Evolutionary conservation across 1,284 basidiomycete genomes (phyloP), one percentile per base, ranked within the genome.

Genomic region (Leccinum pachyderme): DNA sequence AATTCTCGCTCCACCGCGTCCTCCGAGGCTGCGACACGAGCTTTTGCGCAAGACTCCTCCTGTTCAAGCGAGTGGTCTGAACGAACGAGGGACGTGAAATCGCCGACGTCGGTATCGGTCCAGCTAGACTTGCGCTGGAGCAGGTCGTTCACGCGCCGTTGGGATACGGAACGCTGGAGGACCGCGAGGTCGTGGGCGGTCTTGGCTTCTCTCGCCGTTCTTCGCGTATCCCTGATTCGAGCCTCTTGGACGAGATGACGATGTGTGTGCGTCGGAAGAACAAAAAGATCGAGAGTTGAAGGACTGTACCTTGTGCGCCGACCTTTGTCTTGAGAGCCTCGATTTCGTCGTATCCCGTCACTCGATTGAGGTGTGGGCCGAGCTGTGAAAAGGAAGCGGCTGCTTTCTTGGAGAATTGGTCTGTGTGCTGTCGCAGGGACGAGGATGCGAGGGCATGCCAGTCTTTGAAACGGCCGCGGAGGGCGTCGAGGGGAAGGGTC

Each of bases 291-390:
- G 27, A 22, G 29, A 53, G 25, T 31, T n/a, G 54, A 54, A 57
- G 54, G 29, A 58, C 76, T 80, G 59, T 66, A 93, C 94, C 93
- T 78, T 89, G 87, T 49, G 83, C 81, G 31, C 82, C 84, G n/a
- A 96, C 94, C 44, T 79, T 77, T 58, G 73, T 74, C 72, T 96
- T 95, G 55, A 97, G 73, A 29, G 77, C 77, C 63, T 96, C 93
- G 39, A 97, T 95, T 67, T 91, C 88, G 60, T 90, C 86, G 65
- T 97, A 97, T 0, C 94, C 95, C 11, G 94, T 95, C 28, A 90
- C 84, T 59, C 83, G 84, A 67, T 95, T 97, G 57, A 97, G 75
- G 65, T 89, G 82, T 11, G 80, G 75, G 7, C 93, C 92, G 1
- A 95, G 77, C 62, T 86, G 78, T 15, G 85, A 82, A 61, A 95